These are phyloP conservation scores for Penicillium manginii DNA, from an alignment of 495 filamentous ascomycete genomes.

Conservation along the genomic window DNA sequence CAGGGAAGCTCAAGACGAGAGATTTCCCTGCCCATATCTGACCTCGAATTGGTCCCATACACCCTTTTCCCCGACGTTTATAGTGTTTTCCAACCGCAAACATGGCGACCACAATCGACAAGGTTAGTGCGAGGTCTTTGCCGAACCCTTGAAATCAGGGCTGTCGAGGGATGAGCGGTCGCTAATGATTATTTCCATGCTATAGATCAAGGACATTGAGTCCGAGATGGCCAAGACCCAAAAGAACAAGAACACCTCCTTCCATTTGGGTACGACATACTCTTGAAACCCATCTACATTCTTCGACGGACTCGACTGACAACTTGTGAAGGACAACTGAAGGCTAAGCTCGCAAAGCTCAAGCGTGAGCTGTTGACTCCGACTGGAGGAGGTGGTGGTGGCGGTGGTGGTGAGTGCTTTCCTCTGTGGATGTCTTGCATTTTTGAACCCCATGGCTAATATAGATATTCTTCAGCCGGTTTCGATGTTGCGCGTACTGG, in stretches of 20 bases:
- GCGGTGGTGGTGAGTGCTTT: conserved; percentile 64
- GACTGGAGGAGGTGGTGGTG: conserved; percentile 75
- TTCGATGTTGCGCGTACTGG: conserved; percentile 98
- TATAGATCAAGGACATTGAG: conserved; percentile 97
- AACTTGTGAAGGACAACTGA: conserved; percentile 73
- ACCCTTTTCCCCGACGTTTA: conserved; percentile 9
- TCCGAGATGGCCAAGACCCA: conserved; percentile 96
- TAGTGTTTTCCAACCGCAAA: conserved; percentile 46
- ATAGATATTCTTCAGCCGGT: conserved; percentile 57
- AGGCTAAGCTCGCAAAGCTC: conserved; percentile 97
- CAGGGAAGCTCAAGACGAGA: conserved; percentile 13
- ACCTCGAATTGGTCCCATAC: not conserved
- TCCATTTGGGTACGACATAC: conserved; percentile 61
- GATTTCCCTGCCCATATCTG: conserved; percentile 7
- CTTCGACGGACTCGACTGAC: conserved; percentile 30
- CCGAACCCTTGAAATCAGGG: conserved; percentile 8
- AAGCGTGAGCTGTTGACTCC: conserved; percentile 95
- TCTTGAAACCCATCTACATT: conserved; percentile 3
- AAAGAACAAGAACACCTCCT: conserved; percentile 98
- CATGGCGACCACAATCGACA: conserved; percentile 96
- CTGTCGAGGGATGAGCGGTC: conserved; percentile 14
- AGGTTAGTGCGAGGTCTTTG: conserved; percentile 60
- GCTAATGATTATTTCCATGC: conserved; percentile 26
- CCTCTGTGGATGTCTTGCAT: not conserved
- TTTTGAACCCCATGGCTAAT: conserved; percentile 28